A percentile compares a stretch with the other conserved stretches of the same genome.
phyloP scores from a whole-genome alignment of 2,329 filamentous ascomycete genomes.

The Fusarium decemcellulare region DNA sequence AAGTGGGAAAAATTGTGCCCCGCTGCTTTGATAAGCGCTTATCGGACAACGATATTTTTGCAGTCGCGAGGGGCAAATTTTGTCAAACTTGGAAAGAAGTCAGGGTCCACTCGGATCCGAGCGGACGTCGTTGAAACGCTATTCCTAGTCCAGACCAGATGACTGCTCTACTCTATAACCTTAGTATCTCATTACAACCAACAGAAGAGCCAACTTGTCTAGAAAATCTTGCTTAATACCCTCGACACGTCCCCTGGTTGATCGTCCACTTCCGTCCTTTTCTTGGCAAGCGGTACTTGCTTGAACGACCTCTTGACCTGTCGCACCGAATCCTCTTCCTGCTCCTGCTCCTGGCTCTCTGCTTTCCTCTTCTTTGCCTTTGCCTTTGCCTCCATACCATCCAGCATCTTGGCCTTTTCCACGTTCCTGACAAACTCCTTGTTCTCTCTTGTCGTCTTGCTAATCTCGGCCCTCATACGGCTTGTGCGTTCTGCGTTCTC shows the following conservation, averaged over 20 bases:
- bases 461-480: slow-evolving; percentile 83
- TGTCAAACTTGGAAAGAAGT: slow-evolving; percentile 22
- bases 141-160: too few species aligned
- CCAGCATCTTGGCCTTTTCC: slow-evolving; percentile 84
- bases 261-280: slow-evolving; percentile 58
- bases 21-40: slow-evolving; percentile 57
- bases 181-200: not conserved
- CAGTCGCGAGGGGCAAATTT: slow-evolving; percentile 43
- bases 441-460: slow-evolving; percentile 82
- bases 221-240: slow-evolving; percentile 77
- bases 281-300: slow-evolving; percentile 73
- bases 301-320: slow-evolving; percentile 68
- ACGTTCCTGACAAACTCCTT: slow-evolving; percentile 85
- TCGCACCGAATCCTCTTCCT: slow-evolving; percentile 35
- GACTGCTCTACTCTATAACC: too few species aligned
- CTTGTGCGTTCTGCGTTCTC: slow-evolving; percentile 86
- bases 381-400: slow-evolving; percentile 76
- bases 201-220: slow-evolving; percentile 28
- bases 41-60: slow-evolving; percentile 46
- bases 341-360: slow-evolving; percentile 42
- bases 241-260: slow-evolving; percentile 71
- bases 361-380: slow-evolving; percentile 58
- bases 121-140: slow-evolving; percentile 1
- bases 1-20: slow-evolving; percentile 54
- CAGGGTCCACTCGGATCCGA: slow-evolving; percentile 34